These are phyloP conservation scores for Pouteria glomerata DNA, from an alignment of 148 eudicot genomes.

Conservation along the genomic window DNA sequence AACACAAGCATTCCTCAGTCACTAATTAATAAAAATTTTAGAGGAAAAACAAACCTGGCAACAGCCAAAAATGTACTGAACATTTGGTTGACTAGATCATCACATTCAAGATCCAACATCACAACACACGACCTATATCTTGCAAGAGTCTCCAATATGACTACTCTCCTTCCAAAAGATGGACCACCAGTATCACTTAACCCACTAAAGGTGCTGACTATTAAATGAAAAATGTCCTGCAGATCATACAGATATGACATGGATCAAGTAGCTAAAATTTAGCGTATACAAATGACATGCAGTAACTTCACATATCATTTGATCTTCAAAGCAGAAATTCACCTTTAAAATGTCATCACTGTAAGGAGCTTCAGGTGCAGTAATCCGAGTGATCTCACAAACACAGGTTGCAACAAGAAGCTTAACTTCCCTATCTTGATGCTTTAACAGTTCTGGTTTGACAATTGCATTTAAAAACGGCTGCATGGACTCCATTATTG, in stretches of 20 bases:
- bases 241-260: slow-evolving; percentile 7
- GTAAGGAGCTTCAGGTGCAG: slow-evolving; percentile 98
- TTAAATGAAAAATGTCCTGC: slow-evolving; percentile 79
- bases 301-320: neutral
- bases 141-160: slow-evolving; percentile 88
- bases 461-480: slow-evolving; percentile 73
- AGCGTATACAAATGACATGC: neutral
- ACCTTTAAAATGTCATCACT: slow-evolving; percentile 87
- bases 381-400: slow-evolving; percentile 93
- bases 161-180: slow-evolving; percentile 82
- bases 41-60: slow-evolving; percentile 62
- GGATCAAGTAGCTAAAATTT: slow-evolving; percentile 10
- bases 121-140: slow-evolving; percentile 95
- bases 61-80: slow-evolving; percentile 75
- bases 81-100: slow-evolving; percentile 80
- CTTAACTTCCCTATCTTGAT: slow-evolving; percentile 82
- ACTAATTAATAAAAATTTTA: neutral
- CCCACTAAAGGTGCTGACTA: slow-evolving; percentile 79
- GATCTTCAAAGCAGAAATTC: slow-evolving; percentile 1
- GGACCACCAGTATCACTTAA: slow-evolving; percentile 72
- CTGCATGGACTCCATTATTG: slow-evolving; percentile 74
- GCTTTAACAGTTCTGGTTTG: slow-evolving; percentile 76
- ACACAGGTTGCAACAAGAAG: slow-evolving; percentile 85
- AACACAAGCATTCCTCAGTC: too few species aligned
- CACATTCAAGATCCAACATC: slow-evolving; percentile 98